Evolutionary conservation across 2,329 filamentous ascomycete genomes (phyloP), one percentile per base, ranked within the genome.

Genomic region (Zelopaecilomyces penicillatus): DNA sequence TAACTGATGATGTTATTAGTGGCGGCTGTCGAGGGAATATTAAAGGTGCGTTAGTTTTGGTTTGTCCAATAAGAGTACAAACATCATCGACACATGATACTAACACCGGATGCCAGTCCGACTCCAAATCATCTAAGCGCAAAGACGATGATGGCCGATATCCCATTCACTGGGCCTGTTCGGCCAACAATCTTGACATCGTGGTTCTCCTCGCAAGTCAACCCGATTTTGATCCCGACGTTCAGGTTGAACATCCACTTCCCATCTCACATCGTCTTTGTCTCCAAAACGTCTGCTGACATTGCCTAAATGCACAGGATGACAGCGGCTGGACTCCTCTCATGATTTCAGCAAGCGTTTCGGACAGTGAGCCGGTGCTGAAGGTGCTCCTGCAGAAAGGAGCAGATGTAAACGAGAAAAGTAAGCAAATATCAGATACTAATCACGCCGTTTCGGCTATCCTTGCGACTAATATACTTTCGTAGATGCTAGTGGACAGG

Each of bases 91-190:
- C 42, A 12, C 37, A 46, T 33, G 31, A 30, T 2, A 39, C 37
- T 42, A 39, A 7, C 19, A 19, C 19, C 19, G 19, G 19, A 19
- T 7, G 29, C 31, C 44, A 91, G 84, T 80, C 82, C 53, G 89
- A 95, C 58, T 82, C 86, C 3, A 90, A 86, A 57, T 77, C 94
- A 34, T 82, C 87, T 28, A 73, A 69, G 39, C 65, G 65, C 46
- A 80, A 82, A 57, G 93, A 98, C 58, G 83, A 87, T 40, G 93
- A 98, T 63, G 87, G 88, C 11, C 86, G 93, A 37, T 78, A 95
- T 33, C 83, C 93, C 3, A 81, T 97, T 46, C 93, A 98, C 71
- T 98, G 93, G 93, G 91, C 93, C 0, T 80, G 82, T 2, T 93
- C 90, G 26, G 85, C 86, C 64, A 94, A 93, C 61, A 83, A 81